phyloP scores from a whole-genome alignment of 441 rosid species.

The Eruca vesicaria region DNA sequence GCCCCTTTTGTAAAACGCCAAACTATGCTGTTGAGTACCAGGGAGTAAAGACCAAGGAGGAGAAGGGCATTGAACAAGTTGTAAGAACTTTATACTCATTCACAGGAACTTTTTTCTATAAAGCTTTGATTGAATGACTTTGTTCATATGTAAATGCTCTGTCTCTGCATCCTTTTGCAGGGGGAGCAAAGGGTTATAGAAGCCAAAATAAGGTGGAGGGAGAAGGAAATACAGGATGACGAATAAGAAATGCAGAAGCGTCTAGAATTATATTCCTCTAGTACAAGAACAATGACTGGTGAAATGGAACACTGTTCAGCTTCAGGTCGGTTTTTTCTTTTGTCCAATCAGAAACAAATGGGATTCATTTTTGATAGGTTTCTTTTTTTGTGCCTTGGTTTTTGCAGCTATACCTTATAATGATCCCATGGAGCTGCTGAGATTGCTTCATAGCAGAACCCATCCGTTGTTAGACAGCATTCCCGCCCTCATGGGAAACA shows the following conservation, averaged over 20 bases:
- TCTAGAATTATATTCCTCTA: conserved; percentile 59
- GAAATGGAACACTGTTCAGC: no score
- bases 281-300: no score
- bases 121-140: neutral
- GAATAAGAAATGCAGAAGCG: conserved; percentile 84
- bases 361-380: neutral
- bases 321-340: no score
- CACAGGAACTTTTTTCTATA: neutral
- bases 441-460: conserved; percentile 45
- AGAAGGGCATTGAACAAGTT: conserved; percentile 90
- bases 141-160: no score
- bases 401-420: conserved; percentile 57
- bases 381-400: conserved; percentile 8
- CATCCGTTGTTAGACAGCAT: conserved; percentile 46
- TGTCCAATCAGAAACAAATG: neutral
- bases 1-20: conserved; percentile 96
- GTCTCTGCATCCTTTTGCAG: conserved; percentile 42
- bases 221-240: conserved; percentile 88
- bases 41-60: conserved; percentile 93
- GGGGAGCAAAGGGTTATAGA: conserved; percentile 98
- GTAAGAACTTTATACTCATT: conserved; percentile 50
- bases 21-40: conserved; percentile 96
- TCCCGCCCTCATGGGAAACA: conserved; percentile 45
- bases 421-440: conserved; percentile 49
- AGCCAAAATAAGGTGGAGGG: conserved; percentile 86